Percentiles rank a stretch among this genome's conserved stretches.
Evolutionary conservation across 2,329 filamentous ascomycete genomes (phyloP).

Genomic region (Botrytis pseudocinerea): DNA sequence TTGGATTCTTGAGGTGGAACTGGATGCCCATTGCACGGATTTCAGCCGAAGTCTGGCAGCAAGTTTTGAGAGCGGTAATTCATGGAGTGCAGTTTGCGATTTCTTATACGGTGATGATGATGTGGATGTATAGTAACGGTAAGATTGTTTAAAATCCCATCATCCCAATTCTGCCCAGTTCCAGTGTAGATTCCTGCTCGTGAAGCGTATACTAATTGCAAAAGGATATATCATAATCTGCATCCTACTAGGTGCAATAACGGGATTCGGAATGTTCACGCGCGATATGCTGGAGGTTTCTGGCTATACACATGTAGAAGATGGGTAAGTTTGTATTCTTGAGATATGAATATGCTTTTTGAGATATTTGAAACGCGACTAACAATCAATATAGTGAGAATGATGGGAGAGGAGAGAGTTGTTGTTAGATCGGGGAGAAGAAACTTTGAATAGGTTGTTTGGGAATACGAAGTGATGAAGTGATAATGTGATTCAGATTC

Average conservation of each 20-base stretch:
- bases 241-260: slow-evolving; percentile 30
- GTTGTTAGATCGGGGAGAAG: neutral
- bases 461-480: neutral
- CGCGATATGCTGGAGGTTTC: slow-evolving; percentile 26
- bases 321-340: neutral
- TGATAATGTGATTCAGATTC: neutral
- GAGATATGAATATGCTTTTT: neutral
- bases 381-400: neutral
- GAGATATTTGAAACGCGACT: neutral
- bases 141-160: neutral
- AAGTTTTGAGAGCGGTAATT: slow-evolving; percentile 27
- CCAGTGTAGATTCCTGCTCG: neutral
- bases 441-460: neutral
- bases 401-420: neutral
- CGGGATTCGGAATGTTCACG: slow-evolving; percentile 33
- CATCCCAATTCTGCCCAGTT: neutral
- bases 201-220: neutral
- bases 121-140: slow-evolving; percentile 37
- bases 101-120: slow-evolving; percentile 30
- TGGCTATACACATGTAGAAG: neutral
- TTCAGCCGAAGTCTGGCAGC: slow-evolving; percentile 24
- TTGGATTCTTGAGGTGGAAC: neutral
- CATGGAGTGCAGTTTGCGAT: slow-evolving; percentile 32
- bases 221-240: slow-evolving; percentile 34
- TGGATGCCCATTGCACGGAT: neutral